Evolutionary conservation across 305 asterid species (phyloP), one percentile per base, ranked within the genome.

Genomic region (Rubia balearica): DNA sequence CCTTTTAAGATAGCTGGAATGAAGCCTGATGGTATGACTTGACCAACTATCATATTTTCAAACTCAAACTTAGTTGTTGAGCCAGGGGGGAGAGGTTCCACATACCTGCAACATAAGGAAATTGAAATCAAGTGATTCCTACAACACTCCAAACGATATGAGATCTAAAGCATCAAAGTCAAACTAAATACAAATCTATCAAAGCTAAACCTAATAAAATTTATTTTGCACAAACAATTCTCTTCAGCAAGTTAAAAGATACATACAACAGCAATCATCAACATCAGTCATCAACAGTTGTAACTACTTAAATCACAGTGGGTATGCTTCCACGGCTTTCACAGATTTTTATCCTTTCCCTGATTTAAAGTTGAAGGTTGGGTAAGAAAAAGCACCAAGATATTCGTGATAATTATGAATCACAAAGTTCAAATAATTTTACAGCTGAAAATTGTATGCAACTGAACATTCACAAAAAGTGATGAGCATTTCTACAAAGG

Each of bases 1-100:
- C 99, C 99, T 83, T 91, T 94, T 78, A 91, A 98, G 71, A 94
- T 94, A 71, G 98, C 93, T 45, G 99, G 98, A 72, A 94, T 90
- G 76, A 87, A 94, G 73, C 83, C 86, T 74, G 98, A 86, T 33
- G 99, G 98, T 79, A 94, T 77, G 73, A 91, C 89, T 82, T 88
- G 96, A 73, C 99, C 99, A 42, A 94, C 85, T 66, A 94, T 90
- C 86, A 78, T 79, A 84, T 90, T 94, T 56, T 91, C 97, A 17
- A 94, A 94, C 77, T 91, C 98, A 59, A 91, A 85, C 83, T 94
- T 94, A 24, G 87, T 76, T 67, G 89, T 77, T 1, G 89, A 88
- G 68, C 88, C 97, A 70, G 80, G 78, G 76, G 96, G 96, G 73
- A 94, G 96, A 67, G 99, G 98, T 70, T 94, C 99, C 78, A 91